Evolutionary conservation across 768 basidiomycete species (phyloP), one percentile per base, ranked within the genome.

Genomic region (Boletus subcaerulescens): DNA sequence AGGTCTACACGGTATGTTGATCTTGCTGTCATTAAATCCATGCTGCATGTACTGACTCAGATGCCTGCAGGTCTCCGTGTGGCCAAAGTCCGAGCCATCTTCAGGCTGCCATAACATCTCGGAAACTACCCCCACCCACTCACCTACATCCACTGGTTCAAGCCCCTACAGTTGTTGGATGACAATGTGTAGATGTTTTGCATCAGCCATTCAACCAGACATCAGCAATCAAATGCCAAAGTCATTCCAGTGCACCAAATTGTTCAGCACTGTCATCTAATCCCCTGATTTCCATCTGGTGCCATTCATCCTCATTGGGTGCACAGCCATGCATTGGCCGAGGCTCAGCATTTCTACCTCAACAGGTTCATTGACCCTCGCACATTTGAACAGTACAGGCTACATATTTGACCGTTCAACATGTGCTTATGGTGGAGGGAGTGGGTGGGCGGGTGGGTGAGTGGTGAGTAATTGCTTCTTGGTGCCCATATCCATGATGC

Each of bases 1-100:
- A 26, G 24, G 24, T 26, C 24, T 26, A 26, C 24, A 26, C 24
- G 4, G 24, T 26, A 26, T 4, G 24, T 26, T 26, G 24, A 26
- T 26, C 24, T 26, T 4, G 4, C 24, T 26, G 24, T 26, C 24
- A 26, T 26, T 4, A 26, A 26, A 6, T 6, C 5, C 24, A 26
- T 22, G 22, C 22, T 3, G 22, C 24, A 26, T 26, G 5, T 26
- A 26, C 5, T 26, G 24, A 26, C 24, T 26, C 5, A 6, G 24
- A 26, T 26, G 24, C 24, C 24, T 26, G 24, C 41, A 52, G 44
- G 44, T 5, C 50, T 66, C 6, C 52, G 57, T 3, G 40, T 68
- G 18, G 65, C 65, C 1, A 66, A 68, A 49, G 61, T 71, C 7
- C 53, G 55, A 12, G 63, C 54, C 10, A 66, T 73, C 20, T 73